Evolutionary conservation across 345 rosid genomes (phyloP), one percentile per base, ranked within the genome.

Genomic region (Rhizophora mangle): DNA sequence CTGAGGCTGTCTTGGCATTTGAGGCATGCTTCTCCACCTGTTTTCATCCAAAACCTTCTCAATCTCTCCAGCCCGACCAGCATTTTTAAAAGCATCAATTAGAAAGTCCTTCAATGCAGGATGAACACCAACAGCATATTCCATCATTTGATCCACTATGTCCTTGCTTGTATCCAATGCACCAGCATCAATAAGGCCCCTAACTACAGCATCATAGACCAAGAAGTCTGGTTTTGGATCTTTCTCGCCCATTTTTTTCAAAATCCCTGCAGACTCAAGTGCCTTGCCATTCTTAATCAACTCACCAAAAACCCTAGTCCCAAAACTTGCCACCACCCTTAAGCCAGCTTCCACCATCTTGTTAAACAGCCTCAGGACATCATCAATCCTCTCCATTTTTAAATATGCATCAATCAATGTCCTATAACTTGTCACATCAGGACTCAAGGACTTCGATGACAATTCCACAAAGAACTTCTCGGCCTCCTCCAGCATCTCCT

Each of bases 171-270:
- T 62, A 65, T 89, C 97, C 64, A 90, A 78, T 75, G 85, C 87
- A 77, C 73, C 83, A 72, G 79, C 90, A 76, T 83, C 73, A 71
- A 93, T 90, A 34, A 96, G 89, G 52, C 97, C 97, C 71, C 90
- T 83, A 64, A 89, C 83, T 70, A 96, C 96, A 57, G 86, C 88
- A 81, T 89, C 97, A 78, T 90, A 96, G 53, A 93, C 70, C 15
- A 85, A 68, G 49, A 88, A 80, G 71, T 96, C 99, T 16, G 99
- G 98, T 78, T 96, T 96, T 58, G 96, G 96, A 72, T 95, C 98
- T 80, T 74, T 89, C 78, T 85, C 91, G 31, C 97, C 91, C 98
- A 96, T 96, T 80, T 86, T 88, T 27, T 79, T 81, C 89, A 96
- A 78, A 78, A 90, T 83, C 64, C 71, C 76, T 0, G 85, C 88